These are phyloP conservation scores for Myriosclerotinia duriaeana DNA, from an alignment of 2,329 filamentous ascomycete genomes.

Conservation along the genomic window DNA sequence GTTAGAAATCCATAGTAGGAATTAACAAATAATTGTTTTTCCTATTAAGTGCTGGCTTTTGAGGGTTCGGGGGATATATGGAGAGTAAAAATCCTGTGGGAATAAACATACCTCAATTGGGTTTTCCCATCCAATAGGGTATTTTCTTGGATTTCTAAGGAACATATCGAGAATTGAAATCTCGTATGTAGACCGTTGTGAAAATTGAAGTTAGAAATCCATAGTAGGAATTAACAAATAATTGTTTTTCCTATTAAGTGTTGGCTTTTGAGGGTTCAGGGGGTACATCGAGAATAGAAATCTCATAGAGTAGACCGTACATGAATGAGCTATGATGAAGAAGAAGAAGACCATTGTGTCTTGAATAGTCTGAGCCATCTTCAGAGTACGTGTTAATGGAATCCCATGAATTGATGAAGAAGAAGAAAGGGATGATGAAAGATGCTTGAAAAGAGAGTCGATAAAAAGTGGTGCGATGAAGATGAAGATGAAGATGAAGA, in stretches of 20 bases:
- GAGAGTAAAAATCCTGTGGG: neutral
- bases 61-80: neutral
- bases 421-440: neutral
- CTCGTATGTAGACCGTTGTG: too few species aligned
- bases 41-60: neutral
- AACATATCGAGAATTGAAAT: neutral
- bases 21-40: neutral
- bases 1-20: neutral
- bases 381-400: neutral
- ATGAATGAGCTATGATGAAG: conserved; percentile 14
- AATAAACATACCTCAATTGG: neutral
- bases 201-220: too few species aligned
- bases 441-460: neutral
- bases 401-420: neutral
- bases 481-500: neutral
- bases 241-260: neutral
- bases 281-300: neutral
- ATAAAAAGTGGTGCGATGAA: neutral
- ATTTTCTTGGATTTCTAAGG: neutral
- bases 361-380: neutral
- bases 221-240: neutral
- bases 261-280: neutral
- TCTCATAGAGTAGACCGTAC: neutral
- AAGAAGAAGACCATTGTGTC: conserved; percentile 6
- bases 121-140: neutral